Evolutionary conservation across 176 grass and related monocot species (phyloP).

Genomic region (Carex scoparia): DNA sequence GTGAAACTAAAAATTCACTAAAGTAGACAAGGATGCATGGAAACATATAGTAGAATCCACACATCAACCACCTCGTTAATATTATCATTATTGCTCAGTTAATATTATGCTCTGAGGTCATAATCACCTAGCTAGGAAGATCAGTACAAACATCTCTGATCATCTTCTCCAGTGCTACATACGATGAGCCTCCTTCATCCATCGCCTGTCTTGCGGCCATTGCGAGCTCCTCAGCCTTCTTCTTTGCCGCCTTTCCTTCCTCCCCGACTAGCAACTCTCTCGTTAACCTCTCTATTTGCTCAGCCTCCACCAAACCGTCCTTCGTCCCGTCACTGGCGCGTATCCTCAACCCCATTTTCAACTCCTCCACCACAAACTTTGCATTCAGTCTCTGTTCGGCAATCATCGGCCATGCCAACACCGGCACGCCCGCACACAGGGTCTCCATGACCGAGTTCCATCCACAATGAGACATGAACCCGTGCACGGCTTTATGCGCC

Average conservation of each 20-base stretch:
- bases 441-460: conserved; percentile 58
- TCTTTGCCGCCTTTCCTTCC: conserved; percentile 2
- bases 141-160: background rate
- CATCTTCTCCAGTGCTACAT: conserved; percentile 23
- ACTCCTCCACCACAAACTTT: conserved; percentile 32
- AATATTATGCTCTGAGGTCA: background rate
- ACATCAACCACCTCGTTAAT: too few relatives aligned
- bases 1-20: too few relatives aligned
- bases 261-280: conserved; percentile 33
- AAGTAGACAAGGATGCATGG: too few relatives aligned
- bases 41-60: too few relatives aligned
- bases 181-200: conserved; percentile 34
- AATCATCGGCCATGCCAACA: conserved; percentile 58
- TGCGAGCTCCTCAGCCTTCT: conserved; percentile 10
- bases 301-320: background rate
- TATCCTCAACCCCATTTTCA: conserved; percentile 35
- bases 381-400: conserved; percentile 49
- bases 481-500: conserved; percentile 7
- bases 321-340: conserved; percentile 24
- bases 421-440: conserved; percentile 21
- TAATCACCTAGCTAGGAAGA: background rate
- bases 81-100: background rate
- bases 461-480: conserved; percentile 47
- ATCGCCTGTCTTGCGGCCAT: background rate
- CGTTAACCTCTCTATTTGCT: conserved; percentile 14